Conservation (phyloP, 257 asterid species). For the Solanum tarijense region DNA sequence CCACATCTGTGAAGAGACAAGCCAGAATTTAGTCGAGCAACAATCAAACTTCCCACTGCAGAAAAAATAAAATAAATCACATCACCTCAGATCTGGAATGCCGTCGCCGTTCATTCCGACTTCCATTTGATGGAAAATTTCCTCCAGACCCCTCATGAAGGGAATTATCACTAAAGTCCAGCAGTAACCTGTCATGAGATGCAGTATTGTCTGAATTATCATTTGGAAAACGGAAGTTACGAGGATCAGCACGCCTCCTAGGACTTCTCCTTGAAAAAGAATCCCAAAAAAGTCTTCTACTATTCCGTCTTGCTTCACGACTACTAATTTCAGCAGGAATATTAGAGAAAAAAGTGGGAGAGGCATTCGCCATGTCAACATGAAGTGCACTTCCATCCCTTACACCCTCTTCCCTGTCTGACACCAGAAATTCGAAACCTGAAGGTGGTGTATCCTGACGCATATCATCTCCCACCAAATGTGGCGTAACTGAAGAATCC, state of each 20-base stretch:
- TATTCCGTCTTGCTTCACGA: constrained; percentile 46
- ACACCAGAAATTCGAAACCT: constrained; percentile 34
- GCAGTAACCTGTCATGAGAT: constrained; percentile 49
- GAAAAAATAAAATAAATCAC: neutral
- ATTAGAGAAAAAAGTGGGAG: constrained; percentile 32
- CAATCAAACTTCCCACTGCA: neutral
- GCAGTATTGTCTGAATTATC: constrained; percentile 39
- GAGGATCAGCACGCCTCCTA: constrained; percentile 50
- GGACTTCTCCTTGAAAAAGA: constrained; percentile 69
- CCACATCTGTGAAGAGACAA: constrained; percentile 44
- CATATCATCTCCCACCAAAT: constrained; percentile 23
- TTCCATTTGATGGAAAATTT: constrained; percentile 31
- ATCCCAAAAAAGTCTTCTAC: constrained; percentile 88
- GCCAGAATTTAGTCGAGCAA: neutral
- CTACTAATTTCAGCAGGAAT: constrained; percentile 48
- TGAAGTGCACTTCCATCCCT: constrained; percentile 43
- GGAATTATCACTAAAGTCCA: constrained; percentile 46
- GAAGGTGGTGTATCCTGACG: constrained; percentile 31
- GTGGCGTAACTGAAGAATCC: constrained; percentile 32
- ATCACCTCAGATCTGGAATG: constrained; percentile 78
- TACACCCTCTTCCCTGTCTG: constrained; percentile 50
- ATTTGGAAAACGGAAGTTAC: constrained; percentile 31
- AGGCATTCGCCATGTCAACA: constrained; percentile 40
- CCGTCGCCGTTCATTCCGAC: constrained; percentile 41
- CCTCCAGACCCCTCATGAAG: constrained; percentile 44